Evolutionary conservation across 2,329 filamentous ascomycete species (phyloP), one percentile per base, ranked within the genome.

Genomic region (Hortaea sp.): DNA sequence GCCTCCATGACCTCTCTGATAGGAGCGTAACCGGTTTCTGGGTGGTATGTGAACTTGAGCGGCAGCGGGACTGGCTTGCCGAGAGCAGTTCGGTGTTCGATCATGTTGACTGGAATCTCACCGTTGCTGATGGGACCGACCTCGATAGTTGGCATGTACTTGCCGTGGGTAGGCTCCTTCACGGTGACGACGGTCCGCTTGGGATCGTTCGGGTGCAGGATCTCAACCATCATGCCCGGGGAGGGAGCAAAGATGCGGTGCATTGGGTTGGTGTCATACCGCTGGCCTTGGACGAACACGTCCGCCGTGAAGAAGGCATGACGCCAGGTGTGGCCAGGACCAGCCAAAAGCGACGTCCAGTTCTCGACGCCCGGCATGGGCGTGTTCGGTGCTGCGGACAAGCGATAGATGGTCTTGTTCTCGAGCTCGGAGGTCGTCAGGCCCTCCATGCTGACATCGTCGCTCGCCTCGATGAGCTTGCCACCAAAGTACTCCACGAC

Each of bases 221-320:
- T 85, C 69, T 98, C 92, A 31, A 98, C 87, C 49, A 88, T 84
- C 66, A 97, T 80, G 41, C 92, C 92, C 31, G 82, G 82, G 10
- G 81, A 79, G 10, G 92, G 92, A 7, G 86, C 83, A 55, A 97
- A 90, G 49, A 98, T 88, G 47, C 90, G 82, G 64, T 83, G 85
- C 71, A 95, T 85, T 0, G 92, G 94, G 69, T 98, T 98, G 48
- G 88, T 94, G 72, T 97, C 88, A 73, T 95, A 97, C 63, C 94
- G 88, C 66, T 95, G 85, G 11, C 89, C 92, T 67, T 98, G 92
- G 4, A 95, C 86, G 54, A 95, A 83, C 29, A 95, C 85, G 56
- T 98, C 90, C 0, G 89, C 85, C 49, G 88, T 87, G 68, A 98
- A 90, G 49, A 98, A 80, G 29, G 92, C 92, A 63, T 95, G 88